Evolutionary conservation across 352 stramenopile species (phyloP).

Genomic region (Chrysophaeum taylorii): DNA sequence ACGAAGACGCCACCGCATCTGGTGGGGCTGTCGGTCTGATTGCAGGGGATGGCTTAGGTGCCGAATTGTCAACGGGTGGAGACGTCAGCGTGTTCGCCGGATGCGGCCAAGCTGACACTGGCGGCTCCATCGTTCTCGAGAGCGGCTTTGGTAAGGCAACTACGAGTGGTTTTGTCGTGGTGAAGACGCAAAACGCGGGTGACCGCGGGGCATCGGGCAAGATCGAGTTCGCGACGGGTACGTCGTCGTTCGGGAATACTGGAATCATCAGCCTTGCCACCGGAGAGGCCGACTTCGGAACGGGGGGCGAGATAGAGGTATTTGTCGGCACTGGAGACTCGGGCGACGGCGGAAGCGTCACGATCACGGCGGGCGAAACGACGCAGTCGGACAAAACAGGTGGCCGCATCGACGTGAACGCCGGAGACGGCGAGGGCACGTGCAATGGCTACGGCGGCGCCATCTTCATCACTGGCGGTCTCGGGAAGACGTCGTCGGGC

Average conservation of each 20-base stretch:
- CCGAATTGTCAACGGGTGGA: slow-evolving; percentile 26
- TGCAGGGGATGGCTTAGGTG: slow-evolving; percentile 55
- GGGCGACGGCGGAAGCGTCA: slow-evolving; percentile 26
- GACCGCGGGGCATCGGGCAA: slow-evolving; percentile 34
- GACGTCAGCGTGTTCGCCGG: slow-evolving; percentile 36
- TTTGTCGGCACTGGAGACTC: slow-evolving; percentile 30
- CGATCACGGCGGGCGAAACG: slow-evolving; percentile 32
- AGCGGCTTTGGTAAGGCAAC: slow-evolving; percentile 17
- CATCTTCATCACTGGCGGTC: slow-evolving; percentile 56
- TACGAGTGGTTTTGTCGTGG: slow-evolving; percentile 32
- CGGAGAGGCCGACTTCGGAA: slow-evolving; percentile 29
- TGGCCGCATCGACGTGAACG: slow-evolving; percentile 7
- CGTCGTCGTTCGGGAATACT: slow-evolving; percentile 33
- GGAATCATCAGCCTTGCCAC: slow-evolving; percentile 32
- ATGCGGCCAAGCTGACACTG: slow-evolving; percentile 23
- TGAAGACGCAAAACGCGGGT: slow-evolving; percentile 41
- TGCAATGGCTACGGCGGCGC: slow-evolving; percentile 60
- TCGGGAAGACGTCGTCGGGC: slow-evolving; percentile 28
- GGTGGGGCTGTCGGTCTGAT: slow-evolving; percentile 60
- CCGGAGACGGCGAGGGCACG: slow-evolving; percentile 34
- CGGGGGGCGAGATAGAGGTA: slow-evolving; percentile 38
- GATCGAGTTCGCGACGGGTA: slow-evolving; percentile 42
- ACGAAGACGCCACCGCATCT: slow-evolving; percentile 34
- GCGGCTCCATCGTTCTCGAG: slow-evolving; percentile 10
- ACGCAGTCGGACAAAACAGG: slow-evolving; percentile 20